Evolutionary conservation across 345 rosid genomes (phyloP), one percentile per base, ranked within the genome.

Genomic region (Euphorbia peplus): DNA sequence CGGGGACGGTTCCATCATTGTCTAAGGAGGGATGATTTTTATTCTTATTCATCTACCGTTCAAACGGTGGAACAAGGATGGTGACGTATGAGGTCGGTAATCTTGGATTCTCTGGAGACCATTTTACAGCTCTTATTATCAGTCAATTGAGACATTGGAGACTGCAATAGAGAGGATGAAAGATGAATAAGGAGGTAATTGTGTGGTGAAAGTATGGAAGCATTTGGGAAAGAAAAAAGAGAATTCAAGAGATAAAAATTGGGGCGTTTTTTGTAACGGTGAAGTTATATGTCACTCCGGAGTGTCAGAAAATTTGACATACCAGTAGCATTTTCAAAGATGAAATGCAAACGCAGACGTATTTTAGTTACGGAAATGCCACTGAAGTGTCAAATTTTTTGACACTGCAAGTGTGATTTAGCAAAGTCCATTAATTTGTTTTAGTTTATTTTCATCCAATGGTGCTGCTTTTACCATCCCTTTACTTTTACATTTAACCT

Each of bases 1-100:
- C 35, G n/a, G 65, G 74, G 19, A 59, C 37, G 70, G 73, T 63
- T 73, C 61, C 51, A 29, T 57, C 70, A 69, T 46, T 62, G 25
- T 48, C 57, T 47, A 14, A 22, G 12, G 16, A 39, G 32, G 69
- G 14, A 22, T 64, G 60, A 15, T 53, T 25, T 22, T 53, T 12
- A 41, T 24, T 69, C 53, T 51, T 42, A 51, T 58, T 51, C 66
- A 63, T 64, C 50, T 51, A 37, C 35, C 21, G 8, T 42, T 62
- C 39, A 57, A 75, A 48, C 63, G 64, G 35, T 13, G 18, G 52
- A 56, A 64, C 25, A 8, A 55, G 41, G 69, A 32, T 55, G 64
- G 50, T 15, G 55, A 30, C 28, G 41, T 51, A n/a, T 61, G 63
- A 52, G 52, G 29, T 68, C 11, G 32, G 69, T 42, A 68, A 30